Base-by-base conservation (phyloP, 208 protist species). In the Blechomonas ayalai region DNA sequence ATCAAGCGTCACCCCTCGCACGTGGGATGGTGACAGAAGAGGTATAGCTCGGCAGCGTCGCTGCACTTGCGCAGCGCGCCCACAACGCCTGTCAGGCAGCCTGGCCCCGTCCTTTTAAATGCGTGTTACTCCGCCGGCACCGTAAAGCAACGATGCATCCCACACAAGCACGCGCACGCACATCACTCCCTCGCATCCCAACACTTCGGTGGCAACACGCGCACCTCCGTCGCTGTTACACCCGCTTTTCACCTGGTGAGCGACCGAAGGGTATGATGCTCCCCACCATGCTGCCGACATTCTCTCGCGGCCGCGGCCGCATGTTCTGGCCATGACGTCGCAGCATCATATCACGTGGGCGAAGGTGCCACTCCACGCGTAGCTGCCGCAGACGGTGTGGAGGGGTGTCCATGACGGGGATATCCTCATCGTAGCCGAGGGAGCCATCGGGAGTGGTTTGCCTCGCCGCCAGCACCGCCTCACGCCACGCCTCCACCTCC, bases 181-280 rank as follows among this genome's bases (percentile, higher is more conserved):
- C 10, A 33, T 47, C 42, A 36, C 18, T 22, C 18, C 18, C 9
- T 35, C 6, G 22, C 9, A 12, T 12, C 18, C 19, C 18, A n/a
- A n/a, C 9, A 13, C 18, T 47, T 31, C 42, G 10, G 22, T 12
- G n/a, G n/a, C n/a, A n/a, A n/a, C n/a, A n/a, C n/a, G n/a, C n/a
- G n/a, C n/a, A n/a, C 6, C 42, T 35, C 18, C 18, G 4, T 5
- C 19, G 22, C 25, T 16, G 20, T 41, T 75, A 86, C 24, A 90
- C 73, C 8, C 16, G 19, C 13, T 48, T 62, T 51, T 93, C 85
- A 3, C 85, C 85, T 2, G 85, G 78, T 5, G 54, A 57, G 13
- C 81, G 68, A 12, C 85, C 81, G 47, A 93, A 93, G 4, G 85
- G 85, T 12, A 90, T 52, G 7, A 67, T 41, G 48, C 77, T 90